These are phyloP conservation scores for Ceratocystis lukuohia DNA, from an alignment of 2,329 filamentous ascomycete genomes.

Conservation along the genomic window DNA sequence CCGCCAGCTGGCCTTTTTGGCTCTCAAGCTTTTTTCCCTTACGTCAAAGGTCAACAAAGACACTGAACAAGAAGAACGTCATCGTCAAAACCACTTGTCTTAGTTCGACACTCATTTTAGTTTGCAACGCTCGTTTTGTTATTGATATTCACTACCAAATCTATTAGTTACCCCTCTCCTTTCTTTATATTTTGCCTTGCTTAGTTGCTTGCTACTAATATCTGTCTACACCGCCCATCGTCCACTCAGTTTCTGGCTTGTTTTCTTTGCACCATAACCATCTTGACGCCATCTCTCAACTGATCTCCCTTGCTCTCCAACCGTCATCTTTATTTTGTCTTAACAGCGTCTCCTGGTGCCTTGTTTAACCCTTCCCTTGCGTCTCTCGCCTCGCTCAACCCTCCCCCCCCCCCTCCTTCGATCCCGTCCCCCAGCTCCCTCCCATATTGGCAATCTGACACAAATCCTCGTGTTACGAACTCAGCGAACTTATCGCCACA, in stretches of 20 bases:
- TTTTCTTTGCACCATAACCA: neutral
- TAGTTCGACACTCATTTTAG: too few relatives aligned
- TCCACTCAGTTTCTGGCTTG: neutral
- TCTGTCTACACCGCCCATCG: neutral
- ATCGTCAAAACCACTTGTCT: too few relatives aligned
- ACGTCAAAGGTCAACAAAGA: neutral
- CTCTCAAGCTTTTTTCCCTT: neutral
- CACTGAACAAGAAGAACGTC: neutral
- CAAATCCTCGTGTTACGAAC: neutral
- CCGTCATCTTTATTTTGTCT: neutral
- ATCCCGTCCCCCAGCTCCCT: neutral
- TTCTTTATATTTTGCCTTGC: neutral
- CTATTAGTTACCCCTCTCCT: neutral
- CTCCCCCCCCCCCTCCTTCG: neutral
- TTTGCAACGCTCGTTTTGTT: too few relatives aligned
- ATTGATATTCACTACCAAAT: neutral
- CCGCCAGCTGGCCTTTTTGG: slow-evolving; percentile 4
- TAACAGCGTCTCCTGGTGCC: neutral
- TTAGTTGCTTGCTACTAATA: too few relatives aligned
- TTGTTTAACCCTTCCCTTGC: neutral
- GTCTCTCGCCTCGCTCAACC: neutral
- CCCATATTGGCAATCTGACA: neutral
- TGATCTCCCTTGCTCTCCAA: neutral
- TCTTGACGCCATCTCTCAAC: neutral
- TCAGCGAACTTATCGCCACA: neutral